Evolutionary conservation across 352 stramenopile genomes (phyloP).

Genomic region (Phytophthora cryptogea): DNA sequence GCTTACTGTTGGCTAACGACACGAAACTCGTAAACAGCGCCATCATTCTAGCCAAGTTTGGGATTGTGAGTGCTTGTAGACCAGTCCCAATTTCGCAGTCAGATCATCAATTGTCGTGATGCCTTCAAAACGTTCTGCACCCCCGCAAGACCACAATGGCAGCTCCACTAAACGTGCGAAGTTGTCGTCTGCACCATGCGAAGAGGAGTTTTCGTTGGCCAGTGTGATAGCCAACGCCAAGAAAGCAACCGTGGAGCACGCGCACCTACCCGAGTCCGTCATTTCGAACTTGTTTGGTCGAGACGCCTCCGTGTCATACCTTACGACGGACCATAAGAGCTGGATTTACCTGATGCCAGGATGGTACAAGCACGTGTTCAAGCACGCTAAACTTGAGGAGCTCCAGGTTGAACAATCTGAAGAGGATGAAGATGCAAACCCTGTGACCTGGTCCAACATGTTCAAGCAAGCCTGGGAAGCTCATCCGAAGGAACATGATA

Average conservation of each 20-base stretch:
- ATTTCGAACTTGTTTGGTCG: conserved; percentile 34
- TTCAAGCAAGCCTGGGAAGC: conserved; percentile 59
- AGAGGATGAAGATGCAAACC: conserved; percentile 2
- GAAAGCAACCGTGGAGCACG: conserved; percentile 20
- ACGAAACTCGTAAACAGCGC: neutral
- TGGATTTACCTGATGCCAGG: conserved; percentile 65
- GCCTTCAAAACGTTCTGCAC: conserved; percentile 18
- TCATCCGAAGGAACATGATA: conserved; percentile 62
- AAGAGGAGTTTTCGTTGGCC: conserved; percentile 35
- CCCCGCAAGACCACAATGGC: neutral
- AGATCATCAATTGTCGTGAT: conserved; percentile 7
- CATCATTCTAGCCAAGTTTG: neutral
- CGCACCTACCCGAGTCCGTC: conserved; percentile 16
- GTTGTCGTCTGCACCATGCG: neutral
- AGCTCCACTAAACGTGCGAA: conserved; percentile 25
- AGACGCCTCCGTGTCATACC: conserved; percentile 32
- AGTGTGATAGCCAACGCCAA: conserved; percentile 25
- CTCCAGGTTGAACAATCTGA: conserved; percentile 1
- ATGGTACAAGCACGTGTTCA: conserved; percentile 54
- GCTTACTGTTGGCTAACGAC: no score
- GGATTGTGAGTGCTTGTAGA: neutral
- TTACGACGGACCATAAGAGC: conserved; percentile 44
- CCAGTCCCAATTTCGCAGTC: neutral
- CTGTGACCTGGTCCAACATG: conserved; percentile 20
- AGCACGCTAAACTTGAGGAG: conserved; percentile 24